Conservation (phyloP, 2,329 filamentous ascomycete species). For the Phyllosticta citribraziliensis region DNA sequence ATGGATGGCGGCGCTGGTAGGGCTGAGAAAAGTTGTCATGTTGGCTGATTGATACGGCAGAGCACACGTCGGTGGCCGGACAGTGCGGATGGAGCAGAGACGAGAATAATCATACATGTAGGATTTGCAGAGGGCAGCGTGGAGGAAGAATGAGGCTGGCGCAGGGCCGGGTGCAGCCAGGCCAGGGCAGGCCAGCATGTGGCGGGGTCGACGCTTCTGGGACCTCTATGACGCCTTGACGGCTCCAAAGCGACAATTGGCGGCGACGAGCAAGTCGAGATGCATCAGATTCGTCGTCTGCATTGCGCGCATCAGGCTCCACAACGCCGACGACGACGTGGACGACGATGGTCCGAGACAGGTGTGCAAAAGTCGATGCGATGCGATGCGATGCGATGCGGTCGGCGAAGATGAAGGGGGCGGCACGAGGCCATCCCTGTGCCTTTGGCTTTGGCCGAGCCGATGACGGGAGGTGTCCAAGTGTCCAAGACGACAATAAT, state of each 20-base stretch:
- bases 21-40: neutral
- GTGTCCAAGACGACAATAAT: no score
- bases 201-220: neutral
- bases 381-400: no score
- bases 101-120: neutral
- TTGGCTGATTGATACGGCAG: neutral
- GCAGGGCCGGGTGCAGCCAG: neutral
- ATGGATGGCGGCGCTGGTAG: neutral
- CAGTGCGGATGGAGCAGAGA: neutral
- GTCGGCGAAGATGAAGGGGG: neutral
- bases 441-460: neutral
- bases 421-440: neutral
- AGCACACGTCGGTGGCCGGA: neutral
- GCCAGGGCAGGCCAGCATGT: no score
- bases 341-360: neutral
- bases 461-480: neutral
- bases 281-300: neutral
- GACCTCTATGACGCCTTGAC: conserved; percentile 9
- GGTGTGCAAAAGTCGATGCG: neutral
- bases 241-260: conserved; percentile 4
- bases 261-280: neutral
- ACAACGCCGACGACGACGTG: neutral
- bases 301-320: neutral
- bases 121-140: neutral
- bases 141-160: neutral